Conservation (phyloP, 257 asterid species). For the Salvia hispanica region DNA sequence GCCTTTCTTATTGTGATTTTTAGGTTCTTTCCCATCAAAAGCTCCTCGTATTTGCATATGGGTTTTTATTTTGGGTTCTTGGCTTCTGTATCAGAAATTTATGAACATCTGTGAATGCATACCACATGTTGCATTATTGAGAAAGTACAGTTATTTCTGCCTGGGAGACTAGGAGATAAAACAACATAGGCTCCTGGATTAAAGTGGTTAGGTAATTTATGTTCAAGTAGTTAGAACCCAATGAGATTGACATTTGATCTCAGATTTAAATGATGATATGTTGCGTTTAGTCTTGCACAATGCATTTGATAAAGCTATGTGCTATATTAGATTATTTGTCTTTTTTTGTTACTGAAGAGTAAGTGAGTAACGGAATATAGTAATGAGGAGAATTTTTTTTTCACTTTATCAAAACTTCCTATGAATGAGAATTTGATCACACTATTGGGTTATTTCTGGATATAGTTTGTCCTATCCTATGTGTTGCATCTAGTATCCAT, state of each 20-base stretch:
- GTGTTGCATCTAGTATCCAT: neutral
- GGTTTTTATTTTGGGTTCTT: neutral
- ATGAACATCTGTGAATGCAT: neutral
- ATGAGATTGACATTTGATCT: neutral
- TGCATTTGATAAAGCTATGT: neutral
- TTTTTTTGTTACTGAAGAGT: neutral
- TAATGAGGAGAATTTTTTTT: neutral
- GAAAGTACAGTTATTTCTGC: neutral
- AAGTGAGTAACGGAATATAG: neutral
- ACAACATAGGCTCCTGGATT: neutral
- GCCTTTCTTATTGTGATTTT: neutral
- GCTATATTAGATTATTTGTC: neutral
- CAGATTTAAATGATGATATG: conserved; percentile 2
- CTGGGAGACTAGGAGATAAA: neutral
- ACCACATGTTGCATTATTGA: neutral
- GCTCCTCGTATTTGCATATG: neutral
- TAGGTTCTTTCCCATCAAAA: neutral
- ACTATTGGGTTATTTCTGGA: neutral
- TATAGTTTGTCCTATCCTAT: neutral
- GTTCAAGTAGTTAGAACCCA: neutral
- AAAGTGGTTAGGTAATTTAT: conserved; percentile 3
- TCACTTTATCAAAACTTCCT: neutral
- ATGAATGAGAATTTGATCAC: neutral
- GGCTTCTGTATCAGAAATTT: neutral
- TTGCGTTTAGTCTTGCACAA: neutral